These are phyloP conservation scores for Kodamaea hsintzibuensis DNA, from an alignment of 805 yeast genomes.

Conservation along the genomic window DNA sequence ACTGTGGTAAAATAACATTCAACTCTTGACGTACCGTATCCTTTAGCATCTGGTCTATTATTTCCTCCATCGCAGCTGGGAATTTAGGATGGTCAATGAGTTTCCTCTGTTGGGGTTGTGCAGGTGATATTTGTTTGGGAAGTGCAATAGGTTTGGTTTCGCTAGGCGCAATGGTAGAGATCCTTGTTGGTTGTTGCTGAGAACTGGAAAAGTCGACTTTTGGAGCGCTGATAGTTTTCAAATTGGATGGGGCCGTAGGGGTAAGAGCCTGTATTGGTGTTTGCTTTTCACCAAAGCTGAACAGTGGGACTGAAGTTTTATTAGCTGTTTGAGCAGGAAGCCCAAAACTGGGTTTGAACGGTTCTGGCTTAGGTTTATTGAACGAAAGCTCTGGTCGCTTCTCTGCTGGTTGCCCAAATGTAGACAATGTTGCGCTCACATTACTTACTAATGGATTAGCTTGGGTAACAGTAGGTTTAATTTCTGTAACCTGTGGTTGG, in stretches of 20 bases:
- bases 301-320: neutral
- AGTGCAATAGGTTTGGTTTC: conserved; percentile 3
- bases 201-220: neutral
- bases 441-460: neutral
- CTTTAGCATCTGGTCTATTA: conserved; percentile 22
- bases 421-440: neutral
- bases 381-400: neutral
- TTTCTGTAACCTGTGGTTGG: neutral
- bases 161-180: neutral
- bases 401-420: neutral
- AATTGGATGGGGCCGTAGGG: neutral
- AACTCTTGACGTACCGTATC: conserved; percentile 28
- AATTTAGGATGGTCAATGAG: conserved; percentile 28
- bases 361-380: neutral
- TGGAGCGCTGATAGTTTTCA: neutral
- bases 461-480: neutral
- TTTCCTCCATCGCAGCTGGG: conserved; percentile 24
- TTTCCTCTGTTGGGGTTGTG: conserved; percentile 11
- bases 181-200: neutral
- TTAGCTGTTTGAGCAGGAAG: neutral
- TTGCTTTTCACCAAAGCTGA: neutral
- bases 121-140: neutral
- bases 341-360: neutral
- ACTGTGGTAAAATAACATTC: conserved; percentile 21
- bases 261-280: neutral